Evolutionary conservation across 176 grass and related monocot genomes (phyloP).

Genomic region (Rhynchospora tenuis): DNA sequence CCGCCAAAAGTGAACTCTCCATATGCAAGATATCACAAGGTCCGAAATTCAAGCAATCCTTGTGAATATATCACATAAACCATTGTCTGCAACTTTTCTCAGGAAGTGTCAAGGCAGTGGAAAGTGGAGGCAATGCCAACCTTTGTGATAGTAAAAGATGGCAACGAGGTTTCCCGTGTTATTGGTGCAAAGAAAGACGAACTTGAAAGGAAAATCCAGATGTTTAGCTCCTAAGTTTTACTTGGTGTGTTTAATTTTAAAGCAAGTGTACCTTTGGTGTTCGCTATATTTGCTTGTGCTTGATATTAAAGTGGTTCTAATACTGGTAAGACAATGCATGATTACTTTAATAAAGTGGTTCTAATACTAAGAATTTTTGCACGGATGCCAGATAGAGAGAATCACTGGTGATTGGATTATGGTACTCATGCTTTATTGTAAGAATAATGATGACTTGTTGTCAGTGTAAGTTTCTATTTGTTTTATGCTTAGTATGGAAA

Average conservation of each 20-base stretch:
- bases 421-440: not conserved
- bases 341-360: not conserved
- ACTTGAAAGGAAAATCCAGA: conserved; percentile 65
- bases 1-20: not conserved
- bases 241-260: not conserved
- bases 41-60: not conserved
- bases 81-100: not conserved
- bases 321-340: not conserved
- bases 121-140: conserved; percentile 77
- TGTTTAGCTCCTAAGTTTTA: conserved; percentile 27
- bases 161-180: conserved; percentile 60
- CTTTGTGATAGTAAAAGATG: conserved; percentile 59
- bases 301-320: not conserved
- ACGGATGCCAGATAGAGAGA: not conserved
- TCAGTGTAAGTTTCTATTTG: not conserved
- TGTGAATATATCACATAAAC: no score
- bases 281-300: not conserved
- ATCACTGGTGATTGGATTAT: not conserved
- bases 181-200: conserved; percentile 84
- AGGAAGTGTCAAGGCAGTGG: conserved; percentile 85
- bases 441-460: not conserved
- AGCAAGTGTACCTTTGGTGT: not conserved
- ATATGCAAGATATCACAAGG: not conserved
- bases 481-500: not conserved
- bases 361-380: not conserved